Conservation (phyloP, 306 rosid species). For the Corylus americana region DNA sequence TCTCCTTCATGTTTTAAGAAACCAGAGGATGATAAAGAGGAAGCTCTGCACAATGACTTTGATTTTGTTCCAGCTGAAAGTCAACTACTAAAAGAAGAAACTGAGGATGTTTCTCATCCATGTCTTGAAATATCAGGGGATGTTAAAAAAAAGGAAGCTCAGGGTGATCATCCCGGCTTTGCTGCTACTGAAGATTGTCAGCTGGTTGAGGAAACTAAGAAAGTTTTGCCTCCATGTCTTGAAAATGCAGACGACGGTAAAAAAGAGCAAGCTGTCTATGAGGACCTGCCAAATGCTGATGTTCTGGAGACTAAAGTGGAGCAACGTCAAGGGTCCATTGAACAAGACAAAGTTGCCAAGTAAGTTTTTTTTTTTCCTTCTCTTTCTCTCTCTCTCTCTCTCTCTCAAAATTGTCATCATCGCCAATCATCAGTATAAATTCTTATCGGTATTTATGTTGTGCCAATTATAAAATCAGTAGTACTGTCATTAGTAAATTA, state of each 20-base stretch:
- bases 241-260: conserved; percentile 28
- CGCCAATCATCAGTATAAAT: too few species aligned
- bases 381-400: not conserved
- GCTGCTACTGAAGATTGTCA: conserved; percentile 17
- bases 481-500: not conserved
- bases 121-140: conserved; percentile 28
- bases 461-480: not conserved
- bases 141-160: conserved; percentile 27
- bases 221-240: conserved; percentile 28
- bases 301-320: conserved; percentile 29
- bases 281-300: conserved; percentile 33
- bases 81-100: conserved; percentile 30
- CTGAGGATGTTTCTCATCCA: conserved; percentile 30
- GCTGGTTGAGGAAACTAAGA: conserved; percentile 4
- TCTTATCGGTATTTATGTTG: too few species aligned
- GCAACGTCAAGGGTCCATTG: conserved; percentile 29
- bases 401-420: not conserved
- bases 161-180: conserved; percentile 26
- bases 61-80: conserved; percentile 31
- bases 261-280: conserved; percentile 24
- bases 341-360: conserved; percentile 38
- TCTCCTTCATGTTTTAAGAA: conserved; percentile 25
- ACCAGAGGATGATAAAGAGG: conserved; percentile 23
- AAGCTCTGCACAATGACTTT: conserved; percentile 28
- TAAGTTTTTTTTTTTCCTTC: conserved; percentile 36